phyloP scores from a whole-genome alignment of 192 early-diverging fungal species.

The Umbelopsis sp. region DNA sequence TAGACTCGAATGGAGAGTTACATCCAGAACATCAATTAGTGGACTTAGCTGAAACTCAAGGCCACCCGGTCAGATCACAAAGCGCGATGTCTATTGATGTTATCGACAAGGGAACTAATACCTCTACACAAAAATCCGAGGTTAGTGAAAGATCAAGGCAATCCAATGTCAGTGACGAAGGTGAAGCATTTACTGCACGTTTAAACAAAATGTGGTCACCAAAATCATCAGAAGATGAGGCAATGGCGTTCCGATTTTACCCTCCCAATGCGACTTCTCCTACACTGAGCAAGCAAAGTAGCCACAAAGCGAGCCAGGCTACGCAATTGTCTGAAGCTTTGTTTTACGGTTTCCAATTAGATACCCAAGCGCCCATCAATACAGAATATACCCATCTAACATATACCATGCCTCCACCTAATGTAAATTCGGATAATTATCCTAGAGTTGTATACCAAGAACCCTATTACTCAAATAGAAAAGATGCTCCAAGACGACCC shows the following conservation, averaged over 20 bases:
- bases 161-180: conserved; percentile 12
- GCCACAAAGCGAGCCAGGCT: background rate
- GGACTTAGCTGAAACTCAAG: conserved; percentile 2
- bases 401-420: conserved; percentile 25
- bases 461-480: conserved; percentile 61
- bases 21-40: background rate
- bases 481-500: conserved; percentile 56
- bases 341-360: background rate
- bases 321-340: background rate
- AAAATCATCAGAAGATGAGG: background rate
- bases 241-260: background rate
- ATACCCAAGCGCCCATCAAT: background rate
- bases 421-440: conserved; percentile 8
- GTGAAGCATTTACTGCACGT: conserved; percentile 1
- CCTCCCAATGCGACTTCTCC: background rate
- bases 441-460: conserved; percentile 55
- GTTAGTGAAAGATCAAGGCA: conserved; percentile 1
- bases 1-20: too few species aligned
- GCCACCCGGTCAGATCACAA: too few species aligned
- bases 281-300: background rate
- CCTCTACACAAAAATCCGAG: background rate
- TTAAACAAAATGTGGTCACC: conserved; percentile 25
- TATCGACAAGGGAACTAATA: background rate
- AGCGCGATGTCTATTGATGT: too few species aligned
- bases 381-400: background rate